phyloP scores from a whole-genome alignment of 352 stramenopile species.

The Phytophthora hybrid region DNA sequence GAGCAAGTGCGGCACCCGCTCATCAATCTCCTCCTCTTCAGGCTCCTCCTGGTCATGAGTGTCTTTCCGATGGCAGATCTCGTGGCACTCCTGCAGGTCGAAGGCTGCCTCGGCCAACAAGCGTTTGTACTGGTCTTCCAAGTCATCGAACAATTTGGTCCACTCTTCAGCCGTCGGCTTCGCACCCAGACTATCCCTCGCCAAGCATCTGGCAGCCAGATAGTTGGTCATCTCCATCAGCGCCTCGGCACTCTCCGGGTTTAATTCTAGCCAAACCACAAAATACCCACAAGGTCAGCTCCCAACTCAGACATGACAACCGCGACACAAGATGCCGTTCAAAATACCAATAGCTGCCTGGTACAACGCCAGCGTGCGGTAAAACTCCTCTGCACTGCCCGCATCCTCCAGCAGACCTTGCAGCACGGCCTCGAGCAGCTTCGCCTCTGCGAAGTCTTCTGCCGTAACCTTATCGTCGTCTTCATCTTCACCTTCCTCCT shows the following conservation, averaged over 20 bases:
- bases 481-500: conserved; percentile 31
- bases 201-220: conserved; percentile 53
- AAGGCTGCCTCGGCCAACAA: conserved; percentile 55
- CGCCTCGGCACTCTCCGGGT: conserved; percentile 62
- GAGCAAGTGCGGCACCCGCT: conserved; percentile 70
- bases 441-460: conserved; percentile 56
- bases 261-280: conserved; percentile 46
- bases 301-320: not conserved
- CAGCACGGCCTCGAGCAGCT: conserved; percentile 72
- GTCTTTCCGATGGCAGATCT: conserved; percentile 76
- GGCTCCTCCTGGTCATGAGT: conserved; percentile 63
- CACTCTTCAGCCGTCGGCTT: conserved; percentile 38
- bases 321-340: not conserved
- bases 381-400: conserved; percentile 42
- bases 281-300: not conserved
- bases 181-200: conserved; percentile 17
- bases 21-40: conserved; percentile 71
- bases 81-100: conserved; percentile 63
- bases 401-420: conserved; percentile 29
- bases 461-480: conserved; percentile 58
- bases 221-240: conserved; percentile 84
- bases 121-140: conserved; percentile 53
- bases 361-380: conserved; percentile 65
- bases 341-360: conserved; percentile 56
- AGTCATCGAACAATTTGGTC: conserved; percentile 50